These are phyloP conservation scores for Fusarium chaquense DNA, from an alignment of 2,329 filamentous ascomycete genomes.

Conservation along the genomic window DNA sequence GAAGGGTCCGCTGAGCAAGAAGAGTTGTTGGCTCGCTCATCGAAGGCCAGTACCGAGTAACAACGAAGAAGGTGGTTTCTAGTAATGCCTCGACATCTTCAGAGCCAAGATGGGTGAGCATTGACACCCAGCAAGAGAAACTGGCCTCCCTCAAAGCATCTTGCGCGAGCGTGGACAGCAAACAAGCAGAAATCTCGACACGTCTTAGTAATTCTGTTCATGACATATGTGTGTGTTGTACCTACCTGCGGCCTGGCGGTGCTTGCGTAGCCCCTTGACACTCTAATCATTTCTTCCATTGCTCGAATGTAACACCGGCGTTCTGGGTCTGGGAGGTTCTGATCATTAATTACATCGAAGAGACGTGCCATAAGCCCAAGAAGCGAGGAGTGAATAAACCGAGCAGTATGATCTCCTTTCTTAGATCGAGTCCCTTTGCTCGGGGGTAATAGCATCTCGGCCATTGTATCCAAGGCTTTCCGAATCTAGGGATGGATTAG, in stretches of 20 bases:
- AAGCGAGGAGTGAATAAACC: slow-evolving; percentile 85
- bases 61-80: slow-evolving; percentile 89
- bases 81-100: slow-evolving; percentile 84
- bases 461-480: slow-evolving; percentile 62
- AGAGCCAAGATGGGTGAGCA: slow-evolving; percentile 79
- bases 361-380: slow-evolving; percentile 88
- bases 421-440: slow-evolving; percentile 60
- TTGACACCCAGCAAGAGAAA: slow-evolving; percentile 85
- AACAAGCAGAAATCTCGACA: slow-evolving; percentile 84
- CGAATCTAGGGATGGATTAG: slow-evolving; percentile 58
- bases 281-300: slow-evolving; percentile 86
- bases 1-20: slow-evolving; percentile 72
- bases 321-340: slow-evolving; percentile 70
- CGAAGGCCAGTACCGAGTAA: slow-evolving; percentile 81
- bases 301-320: slow-evolving; percentile 83
- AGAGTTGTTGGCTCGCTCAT: slow-evolving; percentile 72
- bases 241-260: slow-evolving; percentile 86
- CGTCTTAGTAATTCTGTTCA: not conserved
- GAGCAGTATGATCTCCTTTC: slow-evolving; percentile 70
- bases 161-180: slow-evolving; percentile 84
- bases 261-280: slow-evolving; percentile 79
- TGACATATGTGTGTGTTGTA: slow-evolving; percentile 6
- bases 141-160: slow-evolving; percentile 80
- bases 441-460: slow-evolving; percentile 54
- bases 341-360: slow-evolving; percentile 81